A percentile compares a stretch with the other conserved stretches of the same genome.
Evolutionary conservation across 2,329 filamentous ascomycete species (phyloP).

Genomic region (Metarhizium rileyi): DNA sequence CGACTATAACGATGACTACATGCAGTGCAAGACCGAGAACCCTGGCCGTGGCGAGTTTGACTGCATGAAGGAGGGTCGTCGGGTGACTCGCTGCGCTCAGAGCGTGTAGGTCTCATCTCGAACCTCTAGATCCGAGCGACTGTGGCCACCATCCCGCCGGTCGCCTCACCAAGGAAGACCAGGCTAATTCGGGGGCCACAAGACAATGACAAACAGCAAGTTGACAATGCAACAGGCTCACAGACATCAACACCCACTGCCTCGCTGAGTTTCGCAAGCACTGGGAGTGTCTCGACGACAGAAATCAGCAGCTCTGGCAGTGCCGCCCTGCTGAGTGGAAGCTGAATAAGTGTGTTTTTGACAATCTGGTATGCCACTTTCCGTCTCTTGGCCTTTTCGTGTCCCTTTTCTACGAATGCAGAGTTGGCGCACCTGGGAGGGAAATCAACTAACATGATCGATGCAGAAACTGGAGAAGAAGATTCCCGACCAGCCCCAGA

Average conservation of each 20-base stretch:
- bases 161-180: not conserved
- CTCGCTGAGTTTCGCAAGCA: conserved; percentile 83
- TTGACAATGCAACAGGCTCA: conserved; percentile 48
- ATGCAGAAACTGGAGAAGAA: conserved; percentile 68
- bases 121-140: not conserved
- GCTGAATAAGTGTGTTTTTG: conserved; percentile 90
- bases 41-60: conserved; percentile 85
- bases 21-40: conserved; percentile 97
- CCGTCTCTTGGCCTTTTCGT: not conserved
- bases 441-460: not conserved
- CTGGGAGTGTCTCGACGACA: conserved; percentile 92
- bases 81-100: conserved; percentile 91
- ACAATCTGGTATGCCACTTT: conserved; percentile 68
- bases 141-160: not conserved
- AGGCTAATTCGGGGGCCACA: not conserved
- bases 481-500: conserved; percentile 63
- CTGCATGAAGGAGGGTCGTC: conserved; percentile 91
- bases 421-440: not conserved
- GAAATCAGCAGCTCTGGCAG: conserved; percentile 97
- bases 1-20: conserved; percentile 97
- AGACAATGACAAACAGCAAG: not conserved
- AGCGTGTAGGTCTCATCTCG: conserved; percentile 75
- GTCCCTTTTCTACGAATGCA: not conserved
- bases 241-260: conserved; percentile 94
- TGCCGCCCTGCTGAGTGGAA: conserved; percentile 82